Conservation (phyloP, 306 rosid genomes). For the Sicyos edulis region DNA sequence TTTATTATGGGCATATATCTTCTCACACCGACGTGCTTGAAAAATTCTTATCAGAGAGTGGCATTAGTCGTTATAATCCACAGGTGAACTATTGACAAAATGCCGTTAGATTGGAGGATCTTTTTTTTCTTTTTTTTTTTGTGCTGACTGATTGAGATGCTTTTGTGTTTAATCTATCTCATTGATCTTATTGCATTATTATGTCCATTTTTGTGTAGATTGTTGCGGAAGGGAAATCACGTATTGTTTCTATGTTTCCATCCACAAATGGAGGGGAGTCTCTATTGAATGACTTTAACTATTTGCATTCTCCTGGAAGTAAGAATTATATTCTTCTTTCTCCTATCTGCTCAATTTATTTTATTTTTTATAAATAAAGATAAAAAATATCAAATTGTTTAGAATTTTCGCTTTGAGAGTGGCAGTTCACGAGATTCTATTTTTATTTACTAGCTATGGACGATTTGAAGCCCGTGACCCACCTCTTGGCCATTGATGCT, state of each 20-base stretch:
- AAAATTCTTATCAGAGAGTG: slow-evolving; percentile 73
- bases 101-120: not conserved
- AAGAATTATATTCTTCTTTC: slow-evolving; percentile 29
- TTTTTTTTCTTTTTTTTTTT: slow-evolving; percentile 8
- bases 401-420: not conserved
- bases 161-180: not conserved
- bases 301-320: slow-evolving; percentile 87
- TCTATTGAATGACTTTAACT: slow-evolving; percentile 44
- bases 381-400: not conserved
- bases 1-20: slow-evolving; percentile 85
- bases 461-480: slow-evolving; percentile 91
- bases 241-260: slow-evolving; percentile 53
- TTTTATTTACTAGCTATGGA: slow-evolving; percentile 55
- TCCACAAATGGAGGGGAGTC: slow-evolving; percentile 53
- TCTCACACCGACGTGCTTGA: slow-evolving; percentile 74
- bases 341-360: not conserved
- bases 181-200: slow-evolving; percentile 8
- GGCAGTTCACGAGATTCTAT: not conserved
- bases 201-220: slow-evolving; percentile 42
- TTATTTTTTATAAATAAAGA: not conserved
- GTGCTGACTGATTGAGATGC: slow-evolving; percentile 7
- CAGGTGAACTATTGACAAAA: slow-evolving; percentile 43
- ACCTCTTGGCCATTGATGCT: slow-evolving; percentile 69
- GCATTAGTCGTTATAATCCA: slow-evolving; percentile 87
- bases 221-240: slow-evolving; percentile 67